Evolutionary conservation across 148 eudicot species (phyloP).

Genomic region (Euryodendron excelsum): DNA sequence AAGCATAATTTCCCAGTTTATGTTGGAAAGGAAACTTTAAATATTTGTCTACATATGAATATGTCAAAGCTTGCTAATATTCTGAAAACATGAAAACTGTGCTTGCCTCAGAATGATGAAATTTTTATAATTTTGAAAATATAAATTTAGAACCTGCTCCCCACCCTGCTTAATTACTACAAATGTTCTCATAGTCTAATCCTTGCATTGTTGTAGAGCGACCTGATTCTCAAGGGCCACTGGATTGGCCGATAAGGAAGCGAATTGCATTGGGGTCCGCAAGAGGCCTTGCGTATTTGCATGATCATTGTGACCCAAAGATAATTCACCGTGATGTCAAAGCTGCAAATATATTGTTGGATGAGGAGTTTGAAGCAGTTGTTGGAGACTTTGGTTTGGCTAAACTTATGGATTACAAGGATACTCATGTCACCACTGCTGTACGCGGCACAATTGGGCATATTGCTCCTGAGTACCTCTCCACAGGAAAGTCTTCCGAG

Average conservation of each 20-base stretch:
- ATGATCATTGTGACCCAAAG: conserved; percentile 58
- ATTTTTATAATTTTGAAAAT: not conserved
- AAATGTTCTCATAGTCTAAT: conserved; percentile 8
- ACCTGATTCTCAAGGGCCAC: conserved; percentile 39
- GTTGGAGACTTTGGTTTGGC: conserved; percentile 71
- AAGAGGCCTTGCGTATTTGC: conserved; percentile 59
- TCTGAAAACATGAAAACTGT: not conserved
- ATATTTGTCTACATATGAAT: not conserved
- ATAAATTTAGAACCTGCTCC: not conserved
- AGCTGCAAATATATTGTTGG: conserved; percentile 65
- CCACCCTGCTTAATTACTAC: not conserved
- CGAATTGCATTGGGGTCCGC: conserved; percentile 56
- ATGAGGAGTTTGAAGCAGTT: conserved; percentile 69
- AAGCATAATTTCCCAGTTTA: not conserved
- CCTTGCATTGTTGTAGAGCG: conserved; percentile 32
- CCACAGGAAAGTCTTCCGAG: conserved; percentile 59
- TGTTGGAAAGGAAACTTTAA: not conserved
- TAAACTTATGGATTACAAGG: conserved; percentile 59
- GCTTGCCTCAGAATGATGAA: too few species aligned
- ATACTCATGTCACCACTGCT: conserved; percentile 63
- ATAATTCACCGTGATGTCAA: conserved; percentile 70
- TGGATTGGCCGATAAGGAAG: conserved; percentile 51
- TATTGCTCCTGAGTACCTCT: conserved; percentile 64
- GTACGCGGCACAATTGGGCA: conserved; percentile 68
- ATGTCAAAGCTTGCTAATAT: not conserved